Percentiles rank a stretch among this genome's conserved stretches.
phyloP scores from a whole-genome alignment of 2,329 filamentous ascomycete genomes.

The Aspergillus sp. region DNA sequence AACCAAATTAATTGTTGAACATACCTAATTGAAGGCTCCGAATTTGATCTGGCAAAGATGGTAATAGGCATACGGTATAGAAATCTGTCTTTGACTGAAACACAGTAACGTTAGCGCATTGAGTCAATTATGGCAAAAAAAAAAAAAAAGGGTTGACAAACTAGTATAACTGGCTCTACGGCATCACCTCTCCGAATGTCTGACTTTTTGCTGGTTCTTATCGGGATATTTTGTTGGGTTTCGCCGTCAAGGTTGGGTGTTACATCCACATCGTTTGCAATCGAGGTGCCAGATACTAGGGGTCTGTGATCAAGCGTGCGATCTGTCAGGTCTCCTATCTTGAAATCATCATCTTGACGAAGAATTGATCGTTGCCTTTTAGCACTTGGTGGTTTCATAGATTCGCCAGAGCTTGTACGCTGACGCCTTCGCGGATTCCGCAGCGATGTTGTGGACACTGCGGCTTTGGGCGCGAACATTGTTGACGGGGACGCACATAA shows the following conservation, averaged over 20 bases:
- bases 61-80: slow-evolving; percentile 82
- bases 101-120: slow-evolving; percentile 13
- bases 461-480: slow-evolving; percentile 42
- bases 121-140: background rate
- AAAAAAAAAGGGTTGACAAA: slow-evolving; percentile 22
- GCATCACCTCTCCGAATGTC: slow-evolving; percentile 32
- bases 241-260: slow-evolving; percentile 19
- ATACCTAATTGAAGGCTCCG: slow-evolving; percentile 65
- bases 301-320: slow-evolving; percentile 19
- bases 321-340: slow-evolving; percentile 23
- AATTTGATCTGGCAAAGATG: slow-evolving; percentile 76
- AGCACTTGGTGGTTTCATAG: slow-evolving; percentile 44
- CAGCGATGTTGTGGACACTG: slow-evolving; percentile 27
- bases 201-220: slow-evolving; percentile 38
- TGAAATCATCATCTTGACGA: slow-evolving; percentile 33
- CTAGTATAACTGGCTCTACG: slow-evolving; percentile 39
- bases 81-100: slow-evolving; percentile 76
- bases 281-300: slow-evolving; percentile 15
- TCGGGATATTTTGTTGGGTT: slow-evolving; percentile 33
- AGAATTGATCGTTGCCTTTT: slow-evolving; percentile 49
- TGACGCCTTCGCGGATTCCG: slow-evolving; percentile 41
- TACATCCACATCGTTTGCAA: slow-evolving; percentile 13
- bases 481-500: slow-evolving; percentile 7
- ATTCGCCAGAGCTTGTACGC: slow-evolving; percentile 46
- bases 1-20: slow-evolving; percentile 24